Evolutionary conservation across 306 rosid species (phyloP).

Genomic region (Morella rubra): DNA sequence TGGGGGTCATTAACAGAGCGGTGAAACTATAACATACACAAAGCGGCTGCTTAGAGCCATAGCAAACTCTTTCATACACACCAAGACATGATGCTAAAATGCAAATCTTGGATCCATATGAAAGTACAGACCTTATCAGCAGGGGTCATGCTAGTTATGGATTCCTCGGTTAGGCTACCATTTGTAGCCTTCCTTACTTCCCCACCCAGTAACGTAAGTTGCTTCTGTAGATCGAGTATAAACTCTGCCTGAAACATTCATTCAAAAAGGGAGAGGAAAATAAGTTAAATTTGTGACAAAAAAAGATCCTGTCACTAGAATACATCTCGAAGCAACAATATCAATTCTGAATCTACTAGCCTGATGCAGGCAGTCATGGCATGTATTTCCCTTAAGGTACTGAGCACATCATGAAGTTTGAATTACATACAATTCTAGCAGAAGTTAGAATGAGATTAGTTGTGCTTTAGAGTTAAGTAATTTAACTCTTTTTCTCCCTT

Average conservation of each 20-base stretch:
- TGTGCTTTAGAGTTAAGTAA: neutral
- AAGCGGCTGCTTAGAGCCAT: conserved; percentile 16
- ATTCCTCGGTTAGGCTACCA: conserved; percentile 66
- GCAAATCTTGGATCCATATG: conserved; percentile 21
- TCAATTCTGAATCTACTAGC: neutral
- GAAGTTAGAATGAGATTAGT: neutral
- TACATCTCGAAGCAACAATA: neutral
- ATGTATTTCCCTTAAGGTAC: conserved; percentile 1
- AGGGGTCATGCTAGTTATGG: conserved; percentile 69
- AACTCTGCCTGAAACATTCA: conserved; percentile 70
- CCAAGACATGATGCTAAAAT: conserved; percentile 22
- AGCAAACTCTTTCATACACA: neutral
- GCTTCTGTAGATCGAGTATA: conserved; percentile 91
- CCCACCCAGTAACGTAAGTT: conserved; percentile 77
- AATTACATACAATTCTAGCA: neutral
- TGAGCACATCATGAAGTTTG: neutral
- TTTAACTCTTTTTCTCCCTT: neutral
- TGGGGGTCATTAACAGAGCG: conserved; percentile 5
- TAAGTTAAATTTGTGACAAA: neutral
- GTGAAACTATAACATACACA: conserved; percentile 15
- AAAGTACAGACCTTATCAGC: conserved; percentile 72
- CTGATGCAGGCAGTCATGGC: neutral
- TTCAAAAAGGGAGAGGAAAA: neutral
- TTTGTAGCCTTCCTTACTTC: conserved; percentile 80
- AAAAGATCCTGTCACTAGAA: neutral